Base-by-base conservation (phyloP, 2,329 filamentous ascomycete species). In the Phyllosticta capitalensis region DNA sequence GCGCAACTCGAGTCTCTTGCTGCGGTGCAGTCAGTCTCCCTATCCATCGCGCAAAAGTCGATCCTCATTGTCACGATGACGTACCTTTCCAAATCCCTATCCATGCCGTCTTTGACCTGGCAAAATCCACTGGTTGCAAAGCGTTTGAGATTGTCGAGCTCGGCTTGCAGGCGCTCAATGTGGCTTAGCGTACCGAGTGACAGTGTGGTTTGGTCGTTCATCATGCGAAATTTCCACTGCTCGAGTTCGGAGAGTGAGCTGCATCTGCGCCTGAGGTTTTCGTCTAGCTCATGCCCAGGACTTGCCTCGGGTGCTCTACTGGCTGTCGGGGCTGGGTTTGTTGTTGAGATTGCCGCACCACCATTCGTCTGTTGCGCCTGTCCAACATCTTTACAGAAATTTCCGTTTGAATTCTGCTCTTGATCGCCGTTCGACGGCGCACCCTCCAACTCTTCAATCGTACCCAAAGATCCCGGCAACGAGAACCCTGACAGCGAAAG, bases 21-120 rank as follows among this genome's bases (percentile, higher is more conserved):
- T 59, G 22, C 20, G 21, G 7, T 9, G 2, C 3, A 5, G 48
- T 30, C 24, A 51, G 24, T 45, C n/a, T 19, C 14, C 6, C 4
- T 14, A 5, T 4, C 38, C 6, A 20, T 3, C 3, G 30, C 30
- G 19, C 12, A 1, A 21, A 38, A 10, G 38, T n/a, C n/a, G 38
- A 10, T n/a, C n/a, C 5, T 19, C 7, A n/a, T 26, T 26, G 24
- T 26, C 24, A 6, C 10, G 28, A n/a, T 12, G 14, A 58, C 56
- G 24, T 6, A 58, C 56, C 50, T 49, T 21, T 58, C 56, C 56
- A 58, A 21, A 21, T 53, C 56, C 50, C 28, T 20, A 14, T 20
- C n/a, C 50, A 6, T 24, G 9, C 20, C 45, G 9, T 30, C 50
- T 49, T 48, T 52, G 6, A 30, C 17, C 28, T 52, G 26, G 6